Evolutionary conservation across 306 rosid genomes (phyloP).

Genomic region (Quercus cerris): DNA sequence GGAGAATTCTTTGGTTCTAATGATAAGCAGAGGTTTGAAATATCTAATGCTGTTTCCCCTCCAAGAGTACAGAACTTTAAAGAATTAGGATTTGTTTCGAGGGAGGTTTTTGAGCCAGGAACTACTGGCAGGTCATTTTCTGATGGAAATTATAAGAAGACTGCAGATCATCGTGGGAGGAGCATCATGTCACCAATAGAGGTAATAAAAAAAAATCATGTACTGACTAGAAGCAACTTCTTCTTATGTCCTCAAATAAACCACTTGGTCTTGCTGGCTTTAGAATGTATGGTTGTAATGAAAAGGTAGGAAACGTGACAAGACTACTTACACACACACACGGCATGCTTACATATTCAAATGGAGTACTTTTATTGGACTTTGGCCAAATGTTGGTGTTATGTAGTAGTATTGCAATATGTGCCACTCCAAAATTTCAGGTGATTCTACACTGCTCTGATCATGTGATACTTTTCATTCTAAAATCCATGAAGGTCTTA

Average conservation of each 20-base stretch:
- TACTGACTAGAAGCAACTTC: neutral
- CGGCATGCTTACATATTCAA: no score
- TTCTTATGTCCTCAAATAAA: neutral
- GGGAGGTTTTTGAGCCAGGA: conserved; percentile 17
- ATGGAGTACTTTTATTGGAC: no score
- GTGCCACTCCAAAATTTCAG: no score
- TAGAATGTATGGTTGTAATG: no score
- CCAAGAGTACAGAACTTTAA: conserved; percentile 18
- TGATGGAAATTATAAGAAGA: conserved; percentile 29
- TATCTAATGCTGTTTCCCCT: conserved; percentile 24
- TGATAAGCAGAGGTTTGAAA: conserved; percentile 28
- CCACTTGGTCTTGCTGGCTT: no score
- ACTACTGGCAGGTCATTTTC: conserved; percentile 12
- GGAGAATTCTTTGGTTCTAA: conserved; percentile 21
- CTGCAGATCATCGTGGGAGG: conserved; percentile 7
- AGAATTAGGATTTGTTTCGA: conserved; percentile 26
- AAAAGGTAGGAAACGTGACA: no score
- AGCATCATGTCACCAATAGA: conserved; percentile 46
- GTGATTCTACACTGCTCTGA: no score
- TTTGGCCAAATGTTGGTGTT: no score
- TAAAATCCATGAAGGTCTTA: no score
- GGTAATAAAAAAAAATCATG: conserved; percentile 39
- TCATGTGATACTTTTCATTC: no score
- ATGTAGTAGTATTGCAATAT: no score
- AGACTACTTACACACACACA: no score